Evolutionary conservation across 768 basidiomycete genomes (phyloP).

Genomic region (Fomitopsis pulvina): DNA sequence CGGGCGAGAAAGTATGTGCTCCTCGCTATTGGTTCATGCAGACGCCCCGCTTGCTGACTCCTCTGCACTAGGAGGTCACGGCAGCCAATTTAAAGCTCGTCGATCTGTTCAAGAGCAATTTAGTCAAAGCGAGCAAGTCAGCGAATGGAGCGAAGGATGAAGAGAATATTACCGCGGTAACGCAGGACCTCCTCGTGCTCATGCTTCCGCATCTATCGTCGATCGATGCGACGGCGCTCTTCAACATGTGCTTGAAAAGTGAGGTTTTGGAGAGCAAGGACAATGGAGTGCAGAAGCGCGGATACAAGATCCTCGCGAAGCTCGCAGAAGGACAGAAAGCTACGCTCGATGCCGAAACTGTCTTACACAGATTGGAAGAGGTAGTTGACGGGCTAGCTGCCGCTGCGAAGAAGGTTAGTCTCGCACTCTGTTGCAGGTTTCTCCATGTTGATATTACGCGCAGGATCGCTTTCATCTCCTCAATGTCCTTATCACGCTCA

Average conservation of each 20-base stretch:
- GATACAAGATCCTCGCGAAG: slow-evolving; percentile 81
- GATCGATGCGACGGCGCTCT: slow-evolving; percentile 55
- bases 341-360: slow-evolving; percentile 43
- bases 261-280: slow-evolving; percentile 72
- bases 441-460: background rate
- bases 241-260: slow-evolving; percentile 59
- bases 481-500: slow-evolving; percentile 53
- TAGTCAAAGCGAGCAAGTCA: slow-evolving; percentile 33
- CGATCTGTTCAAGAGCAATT: slow-evolving; percentile 59
- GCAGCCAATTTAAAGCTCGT: slow-evolving; percentile 78
- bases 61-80: slow-evolving; percentile 51
- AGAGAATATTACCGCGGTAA: slow-evolving; percentile 51
- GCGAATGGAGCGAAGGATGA: slow-evolving; percentile 29
- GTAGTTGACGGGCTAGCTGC: slow-evolving; percentile 59
- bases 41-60: background rate
- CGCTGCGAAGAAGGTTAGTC: slow-evolving; percentile 78
- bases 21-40: background rate
- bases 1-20: slow-evolving; percentile 55
- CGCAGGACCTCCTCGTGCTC: slow-evolving; percentile 80
- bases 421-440: background rate
- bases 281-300: slow-evolving; percentile 91
- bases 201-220: slow-evolving; percentile 69
- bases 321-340: slow-evolving; percentile 62
- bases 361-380: slow-evolving; percentile 61
- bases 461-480: slow-evolving; percentile 84